Evolutionary conservation across 2,329 filamentous ascomycete species (phyloP).

Genomic region (Fusarium humuli): DNA sequence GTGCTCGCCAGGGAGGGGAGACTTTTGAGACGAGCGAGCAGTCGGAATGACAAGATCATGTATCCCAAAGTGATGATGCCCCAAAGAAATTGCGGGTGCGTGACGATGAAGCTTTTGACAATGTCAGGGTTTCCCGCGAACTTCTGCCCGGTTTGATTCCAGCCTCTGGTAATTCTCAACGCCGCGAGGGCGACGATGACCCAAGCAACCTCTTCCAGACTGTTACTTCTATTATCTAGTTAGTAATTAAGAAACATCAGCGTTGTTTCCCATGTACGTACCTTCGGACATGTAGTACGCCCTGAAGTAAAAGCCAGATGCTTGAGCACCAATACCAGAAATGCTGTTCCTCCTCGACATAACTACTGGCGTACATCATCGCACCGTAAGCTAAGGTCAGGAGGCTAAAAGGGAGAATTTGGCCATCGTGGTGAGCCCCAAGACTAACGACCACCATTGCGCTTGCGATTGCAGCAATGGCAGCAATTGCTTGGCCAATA

Average conservation of each 20-base stretch:
- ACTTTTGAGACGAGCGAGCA: constrained; percentile 57
- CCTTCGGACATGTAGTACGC: constrained; percentile 60
- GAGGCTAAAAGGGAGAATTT: constrained; percentile 58
- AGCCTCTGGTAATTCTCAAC: constrained; percentile 77
- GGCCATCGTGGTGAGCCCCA: constrained; percentile 17
- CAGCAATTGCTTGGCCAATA: constrained; percentile 57
- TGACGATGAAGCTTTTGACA: constrained; percentile 75
- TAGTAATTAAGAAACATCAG: neutral
- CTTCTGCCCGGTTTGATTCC: constrained; percentile 99
- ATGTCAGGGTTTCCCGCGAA: constrained; percentile 92
- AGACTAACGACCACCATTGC: constrained; percentile 21
- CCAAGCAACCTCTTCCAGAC: constrained; percentile 49
- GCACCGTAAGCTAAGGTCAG: constrained; percentile 74
- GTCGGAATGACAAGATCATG: constrained; percentile 63
- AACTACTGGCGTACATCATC: constrained; percentile 99
- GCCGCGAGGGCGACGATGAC: constrained; percentile 64
- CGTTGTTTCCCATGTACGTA: constrained; percentile 33
- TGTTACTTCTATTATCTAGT: constrained; percentile 42
- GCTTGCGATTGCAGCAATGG: constrained; percentile 47
- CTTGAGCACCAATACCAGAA: constrained; percentile 96
- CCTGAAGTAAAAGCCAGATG: constrained; percentile 72
- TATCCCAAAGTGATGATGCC: constrained; percentile 76
- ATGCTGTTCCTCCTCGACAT: constrained; percentile 97
- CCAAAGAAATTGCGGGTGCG: constrained; percentile 79
- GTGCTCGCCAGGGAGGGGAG: constrained; percentile 57